phyloP scores from a whole-genome alignment of 2,329 filamentous ascomycete species.

The Seiridium unicorne region DNA sequence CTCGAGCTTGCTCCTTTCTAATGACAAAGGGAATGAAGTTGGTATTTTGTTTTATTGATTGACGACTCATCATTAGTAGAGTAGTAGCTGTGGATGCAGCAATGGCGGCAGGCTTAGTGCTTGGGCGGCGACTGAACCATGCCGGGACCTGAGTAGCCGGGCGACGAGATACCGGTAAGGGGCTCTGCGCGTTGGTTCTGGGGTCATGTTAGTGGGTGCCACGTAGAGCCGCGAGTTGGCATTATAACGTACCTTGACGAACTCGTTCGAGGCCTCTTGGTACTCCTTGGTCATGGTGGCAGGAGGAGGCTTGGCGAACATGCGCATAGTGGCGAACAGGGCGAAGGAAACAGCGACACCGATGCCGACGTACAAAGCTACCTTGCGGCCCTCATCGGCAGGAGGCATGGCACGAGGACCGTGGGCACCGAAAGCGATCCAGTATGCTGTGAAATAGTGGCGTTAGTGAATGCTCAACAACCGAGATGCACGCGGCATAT shows the following conservation, averaged over 20 bases:
- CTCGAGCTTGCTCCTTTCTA: conserved; percentile 28
- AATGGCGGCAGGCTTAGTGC: conserved; percentile 26
- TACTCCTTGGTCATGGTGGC: conserved; percentile 95
- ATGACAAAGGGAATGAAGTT: conserved; percentile 34
- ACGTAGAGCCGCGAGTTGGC: neutral
- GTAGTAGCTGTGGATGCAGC: conserved; percentile 10
- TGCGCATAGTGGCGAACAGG: conserved; percentile 71
- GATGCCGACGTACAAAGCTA: conserved; percentile 70
- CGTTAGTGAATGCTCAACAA: neutral
- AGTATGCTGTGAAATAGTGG: conserved; percentile 71
- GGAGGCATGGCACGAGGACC: conserved; percentile 82
- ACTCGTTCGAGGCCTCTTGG: conserved; percentile 94
- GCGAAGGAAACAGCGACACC: conserved; percentile 66
- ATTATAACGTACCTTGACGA: conserved; percentile 71
- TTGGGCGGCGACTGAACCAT: conserved; percentile 70
- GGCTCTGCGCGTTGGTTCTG: conserved; percentile 84
- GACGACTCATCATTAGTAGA: conserved; percentile 15
- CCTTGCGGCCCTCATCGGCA: conserved; percentile 79
- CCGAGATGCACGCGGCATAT: neutral
- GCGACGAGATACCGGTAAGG: conserved; percentile 77
- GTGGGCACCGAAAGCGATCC: conserved; percentile 96
- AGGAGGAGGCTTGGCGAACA: conserved; percentile 70
- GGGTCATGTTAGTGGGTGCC: conserved; percentile 12
- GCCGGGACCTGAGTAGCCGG: conserved; percentile 76
- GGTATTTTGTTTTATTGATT: conserved; percentile 15